Base-by-base conservation (phyloP, 805 yeast genomes). In the Saturnispora zaruensis region DNA sequence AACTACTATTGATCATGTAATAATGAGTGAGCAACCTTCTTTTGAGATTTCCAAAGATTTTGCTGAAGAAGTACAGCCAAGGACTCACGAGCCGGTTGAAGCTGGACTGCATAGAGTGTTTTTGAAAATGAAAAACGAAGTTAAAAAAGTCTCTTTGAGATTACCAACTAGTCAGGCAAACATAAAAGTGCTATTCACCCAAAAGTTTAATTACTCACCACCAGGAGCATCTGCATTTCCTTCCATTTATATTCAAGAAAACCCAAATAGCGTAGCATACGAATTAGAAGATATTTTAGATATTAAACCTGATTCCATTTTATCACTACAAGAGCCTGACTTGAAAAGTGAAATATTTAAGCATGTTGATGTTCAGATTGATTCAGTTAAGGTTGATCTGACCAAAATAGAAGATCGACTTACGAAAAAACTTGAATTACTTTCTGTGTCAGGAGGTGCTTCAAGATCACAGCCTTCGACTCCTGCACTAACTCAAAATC, bases 141-240 rank as follows among this genome's bases (percentile, higher is more conserved):
- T 82, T 1, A 84, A 80, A 60, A 83, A 80, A 56, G 76, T 75
- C 1, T 57, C 59, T 2, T 59, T 77, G 2, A 64, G 63, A 32
- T 57, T 71, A 13, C 81, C 82, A 1, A 64, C 77, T 3, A 66
- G 82, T 0, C 59, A 75, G 44, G 75, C 81, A 3, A 71, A 81
- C 2, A 59, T 85, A 33, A 73, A 93, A 42, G 71, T 88, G 1
- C 67, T 86, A 23, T 91, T 91, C 60, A 86, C 90, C 5, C 96
- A 91, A 59, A 86, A 81, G 57, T 90, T 89, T 68, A 87, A 91
- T 2, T 88, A 84, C 62, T 76, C 91, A 0, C 93, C 95, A 0
- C 48, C 56, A 4, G 58, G 54, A 13, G 51, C 55, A 6, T 66
- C 77, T 1, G 18, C 52, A 4, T 87, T 88, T 56, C 97, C 98